phyloP scores from a whole-genome alignment of 2,329 filamentous ascomycete species.

The Neonectria neomacrospora region DNA sequence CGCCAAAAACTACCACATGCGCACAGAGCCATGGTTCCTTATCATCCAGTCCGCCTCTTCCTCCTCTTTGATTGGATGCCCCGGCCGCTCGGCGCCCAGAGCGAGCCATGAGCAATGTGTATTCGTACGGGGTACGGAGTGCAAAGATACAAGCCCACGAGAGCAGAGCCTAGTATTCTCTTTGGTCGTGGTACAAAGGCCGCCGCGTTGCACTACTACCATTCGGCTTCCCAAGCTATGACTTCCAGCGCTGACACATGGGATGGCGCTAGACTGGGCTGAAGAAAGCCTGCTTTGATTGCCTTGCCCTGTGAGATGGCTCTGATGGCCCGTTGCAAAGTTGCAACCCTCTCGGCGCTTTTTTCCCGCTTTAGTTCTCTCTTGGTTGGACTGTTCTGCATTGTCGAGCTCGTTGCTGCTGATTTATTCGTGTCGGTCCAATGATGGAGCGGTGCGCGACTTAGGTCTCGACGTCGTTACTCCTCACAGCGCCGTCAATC shows the following conservation, averaged over 20 bases:
- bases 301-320: neutral
- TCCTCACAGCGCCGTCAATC: neutral
- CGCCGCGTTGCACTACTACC: neutral
- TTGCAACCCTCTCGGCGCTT: slow-evolving; percentile 1
- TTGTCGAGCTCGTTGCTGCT: neutral
- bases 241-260: slow-evolving; percentile 26
- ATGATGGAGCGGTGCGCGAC: slow-evolving; percentile 1
- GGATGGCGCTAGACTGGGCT: slow-evolving; percentile 6
- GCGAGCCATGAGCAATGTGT: slow-evolving; percentile 16
- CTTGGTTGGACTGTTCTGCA: neutral
- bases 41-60: slow-evolving; percentile 11
- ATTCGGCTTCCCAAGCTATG: slow-evolving; percentile 16
- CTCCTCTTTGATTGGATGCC: slow-evolving; percentile 31
- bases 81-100: slow-evolving; percentile 19
- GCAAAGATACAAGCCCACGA: neutral
- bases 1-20: neutral
- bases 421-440: neutral
- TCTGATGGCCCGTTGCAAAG: neutral
- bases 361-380: neutral
- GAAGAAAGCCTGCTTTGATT: slow-evolving; percentile 12
- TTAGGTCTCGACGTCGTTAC: neutral
- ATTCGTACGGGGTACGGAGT: neutral
- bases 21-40: slow-evolving; percentile 11
- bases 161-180: neutral
- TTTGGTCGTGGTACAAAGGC: slow-evolving; percentile 1